Evolutionary conservation across 2,329 filamentous ascomycete species (phyloP), one percentile per base, ranked within the genome.

Genomic region (Monilinia fructigena): DNA sequence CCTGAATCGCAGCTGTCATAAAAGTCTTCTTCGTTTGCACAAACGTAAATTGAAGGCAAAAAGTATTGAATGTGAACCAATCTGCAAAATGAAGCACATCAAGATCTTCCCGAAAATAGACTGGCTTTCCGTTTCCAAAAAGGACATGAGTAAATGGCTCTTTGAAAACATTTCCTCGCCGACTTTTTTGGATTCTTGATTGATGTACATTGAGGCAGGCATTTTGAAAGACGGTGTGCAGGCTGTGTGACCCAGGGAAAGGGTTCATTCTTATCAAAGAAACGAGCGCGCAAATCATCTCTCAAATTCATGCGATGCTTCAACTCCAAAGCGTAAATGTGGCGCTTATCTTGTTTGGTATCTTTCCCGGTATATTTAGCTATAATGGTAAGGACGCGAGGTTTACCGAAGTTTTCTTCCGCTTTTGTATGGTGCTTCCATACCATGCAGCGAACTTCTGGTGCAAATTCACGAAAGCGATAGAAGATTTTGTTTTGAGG

Each of bases 1-100:
- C 55, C 31, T 31, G 20, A 12, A 59, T n/a, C 11, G 40, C 40
- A n/a, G 5, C 16, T n/a, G 23, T 0, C 1, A 59, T 16, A 2
- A 40, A 47, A 4, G 55, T 47, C 26, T 47, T 1, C 5, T 47
- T 16, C 4, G 40, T 59, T n/a, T 35, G 55, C 3, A n/a, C 18
- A 59, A n/a, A 59, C 3, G 55, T 26, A 11, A 16, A 47, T 31
- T 59, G 40, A n/a, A 59, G 26, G 31, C 40, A 59, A 6, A 59
- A 59, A 47, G 55, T 59, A 4, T 31, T 59, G 26, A 59, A 59
- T 5, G 55, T 59, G 14, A 47, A 59, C 55, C 55, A 59, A n/a
- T 47, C 55, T 6, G 55, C 6, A 59, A 59, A 47, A 47, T 59
- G 40, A 59, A 59, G 55, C 31, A 11, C 23, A n/a, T 59, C 55